Percentiles rank a stretch among this genome's conserved stretches.
phyloP scores from a whole-genome alignment of 441 rosid genomes.

The Sinapis alba region DNA sequence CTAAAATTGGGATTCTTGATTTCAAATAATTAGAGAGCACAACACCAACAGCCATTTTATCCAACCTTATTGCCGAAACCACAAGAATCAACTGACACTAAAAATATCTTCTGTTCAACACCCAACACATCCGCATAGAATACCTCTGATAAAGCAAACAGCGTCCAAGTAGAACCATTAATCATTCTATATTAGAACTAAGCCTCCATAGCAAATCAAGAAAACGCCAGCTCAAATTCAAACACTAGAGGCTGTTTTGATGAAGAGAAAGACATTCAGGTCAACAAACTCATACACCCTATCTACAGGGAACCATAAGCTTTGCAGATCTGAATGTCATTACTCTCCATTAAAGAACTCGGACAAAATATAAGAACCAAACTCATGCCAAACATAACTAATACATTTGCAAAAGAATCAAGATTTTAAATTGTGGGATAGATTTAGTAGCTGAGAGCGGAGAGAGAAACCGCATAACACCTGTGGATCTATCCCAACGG shows the following conservation, averaged over 20 bases:
- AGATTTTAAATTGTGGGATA: constrained; percentile 11
- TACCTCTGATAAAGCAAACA: no score
- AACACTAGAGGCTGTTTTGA: background rate
- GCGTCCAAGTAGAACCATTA: no score
- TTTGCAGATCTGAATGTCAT: background rate
- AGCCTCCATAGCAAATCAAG: no score
- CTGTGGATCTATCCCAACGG: constrained; percentile 46
- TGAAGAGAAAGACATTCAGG: background rate
- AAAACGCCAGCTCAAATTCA: no score
- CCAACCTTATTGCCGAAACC: no score
- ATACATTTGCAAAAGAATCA: background rate
- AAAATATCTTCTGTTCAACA: no score
- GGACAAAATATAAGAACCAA: background rate
- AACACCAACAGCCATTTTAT: no score
- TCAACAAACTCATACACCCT: background rate
- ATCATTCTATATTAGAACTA: no score
- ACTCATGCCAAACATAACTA: background rate
- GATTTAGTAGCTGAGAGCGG: constrained; percentile 41
- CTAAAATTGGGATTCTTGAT: no score
- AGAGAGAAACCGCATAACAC: constrained; percentile 22
- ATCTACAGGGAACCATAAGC: background rate
- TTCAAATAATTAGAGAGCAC: no score
- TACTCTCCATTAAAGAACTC: background rate
- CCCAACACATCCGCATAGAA: no score
- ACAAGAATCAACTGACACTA: no score